Conservation (phyloP, 164 flowering plant genomes). For the Stephania cephalantha region DNA sequence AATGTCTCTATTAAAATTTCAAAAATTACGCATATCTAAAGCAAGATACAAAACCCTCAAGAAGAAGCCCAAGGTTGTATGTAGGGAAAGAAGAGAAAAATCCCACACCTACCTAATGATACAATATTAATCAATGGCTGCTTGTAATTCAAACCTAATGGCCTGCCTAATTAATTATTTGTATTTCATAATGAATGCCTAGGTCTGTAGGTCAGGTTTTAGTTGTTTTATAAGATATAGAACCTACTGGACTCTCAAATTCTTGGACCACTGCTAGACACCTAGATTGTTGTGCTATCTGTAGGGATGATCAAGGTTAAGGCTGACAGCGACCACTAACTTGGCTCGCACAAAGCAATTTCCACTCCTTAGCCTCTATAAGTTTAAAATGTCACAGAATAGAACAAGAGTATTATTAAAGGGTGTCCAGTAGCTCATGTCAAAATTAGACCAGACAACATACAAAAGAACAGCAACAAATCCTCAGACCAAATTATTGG, state of each 20-base stretch:
- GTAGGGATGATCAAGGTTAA: too few species aligned
- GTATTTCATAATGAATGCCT: neutral
- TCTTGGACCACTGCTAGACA: neutral
- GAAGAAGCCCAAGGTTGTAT: neutral
- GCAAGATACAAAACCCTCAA: neutral
- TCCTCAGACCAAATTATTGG: too few species aligned
- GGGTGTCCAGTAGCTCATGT: too few species aligned
- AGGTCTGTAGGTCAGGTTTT: neutral
- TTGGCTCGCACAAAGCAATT: too few species aligned
- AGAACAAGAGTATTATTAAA: too few species aligned
- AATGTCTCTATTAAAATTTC: neutral
- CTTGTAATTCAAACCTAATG: neutral
- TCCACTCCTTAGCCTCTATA: too few species aligned
- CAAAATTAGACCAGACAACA: too few species aligned
- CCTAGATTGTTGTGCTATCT: neutral
- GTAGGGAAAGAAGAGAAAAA: neutral
- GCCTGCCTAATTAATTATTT: constrained; percentile 1
- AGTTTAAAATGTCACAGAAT: too few species aligned
- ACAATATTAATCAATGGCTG: neutral
- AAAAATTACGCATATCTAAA: neutral
- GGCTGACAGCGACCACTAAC: too few species aligned
- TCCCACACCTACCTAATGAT: neutral
- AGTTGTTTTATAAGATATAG: neutral
- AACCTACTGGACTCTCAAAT: neutral
- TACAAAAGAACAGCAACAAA: too few species aligned